Evolutionary conservation across 1,284 basidiomycete genomes (phyloP), one percentile per base, ranked within the genome.

Genomic region (Leccinum subspadiceum): DNA sequence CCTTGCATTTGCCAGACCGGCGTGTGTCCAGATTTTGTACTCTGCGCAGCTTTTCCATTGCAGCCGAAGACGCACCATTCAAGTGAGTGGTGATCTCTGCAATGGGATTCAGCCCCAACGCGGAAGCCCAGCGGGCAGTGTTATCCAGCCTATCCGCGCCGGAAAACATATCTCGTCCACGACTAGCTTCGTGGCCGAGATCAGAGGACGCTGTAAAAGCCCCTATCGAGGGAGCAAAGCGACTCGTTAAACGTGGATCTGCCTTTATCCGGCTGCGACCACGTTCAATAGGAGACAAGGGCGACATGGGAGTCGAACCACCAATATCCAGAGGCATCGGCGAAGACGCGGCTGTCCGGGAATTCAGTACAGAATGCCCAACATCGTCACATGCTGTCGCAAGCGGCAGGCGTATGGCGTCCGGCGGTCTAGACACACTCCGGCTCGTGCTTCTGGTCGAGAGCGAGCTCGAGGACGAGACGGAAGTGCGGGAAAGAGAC

Each of bases 401-500:
- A 57, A 70, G 63, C 3, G 69, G 70, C n/a, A 69, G 35, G 12
- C 57, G 63, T 10, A 63, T 46, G 6, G 54, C 15, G 4, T 54
- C 44, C 24, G 58, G 69, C 2, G 70, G 65, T 52, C 71, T 64
- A 17, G 61, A 77, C 26, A 64, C 54, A 46, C 71, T 72, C 50
- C 70, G 63, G 26, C 73, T 75, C 22, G 68, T 65, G 49, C 75
- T 76, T 53, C 76, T 68, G 4, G 70, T 69, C 7, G 75, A 76
- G 15, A 73, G 64, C 4, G 76, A 73, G 53, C 72, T 72, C 3
- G 73, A 71, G 22, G 73, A 73, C 2, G 70, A 61, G 9, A 72
- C 65, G 26, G 81, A 81, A 2, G 77, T 73, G 17, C 79, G 69
- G 13, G 80, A 82, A 49, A 76, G 65, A 2, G 81, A 82, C 33